Percentiles rank a stretch among this genome's conserved stretches.
Evolutionary conservation across 2,329 filamentous ascomycete genomes (phyloP).

Genomic region (Ceratocystis destructans): DNA sequence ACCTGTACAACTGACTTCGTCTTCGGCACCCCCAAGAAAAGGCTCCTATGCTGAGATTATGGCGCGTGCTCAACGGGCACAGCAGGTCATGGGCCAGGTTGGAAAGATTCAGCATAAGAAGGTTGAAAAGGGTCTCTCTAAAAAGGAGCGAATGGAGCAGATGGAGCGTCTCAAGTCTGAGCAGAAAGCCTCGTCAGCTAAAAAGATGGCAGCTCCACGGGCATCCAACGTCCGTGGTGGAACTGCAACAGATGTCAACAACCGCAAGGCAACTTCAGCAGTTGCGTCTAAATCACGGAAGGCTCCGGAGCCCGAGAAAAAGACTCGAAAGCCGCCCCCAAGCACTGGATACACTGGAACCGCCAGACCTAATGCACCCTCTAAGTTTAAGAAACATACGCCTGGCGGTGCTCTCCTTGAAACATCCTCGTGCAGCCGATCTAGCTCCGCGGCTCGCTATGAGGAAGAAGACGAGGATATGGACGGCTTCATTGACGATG

Average conservation of each 20-base stretch:
- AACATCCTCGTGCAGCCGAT: conserved; percentile 22
- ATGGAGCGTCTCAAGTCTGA: conserved; percentile 15
- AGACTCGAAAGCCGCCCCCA: conserved; percentile 48
- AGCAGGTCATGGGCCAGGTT: conserved; percentile 45
- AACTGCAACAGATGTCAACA: neutral
- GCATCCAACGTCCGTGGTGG: neutral
- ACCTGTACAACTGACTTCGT: neutral
- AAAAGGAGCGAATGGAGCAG: conserved; percentile 40
- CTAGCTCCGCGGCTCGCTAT: conserved; percentile 34
- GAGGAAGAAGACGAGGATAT: conserved; percentile 48
- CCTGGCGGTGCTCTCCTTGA: conserved; percentile 33
- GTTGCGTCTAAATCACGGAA: conserved; percentile 13
- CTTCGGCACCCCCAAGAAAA: conserved; percentile 44
- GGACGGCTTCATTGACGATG: conserved; percentile 48
- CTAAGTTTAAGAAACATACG: conserved; percentile 25
- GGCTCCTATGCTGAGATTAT: conserved; percentile 63
- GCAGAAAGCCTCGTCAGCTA: neutral
- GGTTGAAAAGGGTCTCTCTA: conserved; percentile 46
- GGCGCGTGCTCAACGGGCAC: conserved; percentile 54
- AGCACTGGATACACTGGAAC: conserved; percentile 54
- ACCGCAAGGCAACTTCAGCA: conserved; percentile 7
- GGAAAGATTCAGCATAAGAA: conserved; percentile 65
- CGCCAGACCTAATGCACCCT: conserved; percentile 41
- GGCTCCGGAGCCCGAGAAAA: conserved; percentile 36
- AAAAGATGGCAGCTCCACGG: conserved; percentile 4